Percentiles rank a stretch among this genome's conserved stretches.
phyloP scores from a whole-genome alignment of 768 basidiomycete genomes.

The Cyclocybe cylindracea region DNA sequence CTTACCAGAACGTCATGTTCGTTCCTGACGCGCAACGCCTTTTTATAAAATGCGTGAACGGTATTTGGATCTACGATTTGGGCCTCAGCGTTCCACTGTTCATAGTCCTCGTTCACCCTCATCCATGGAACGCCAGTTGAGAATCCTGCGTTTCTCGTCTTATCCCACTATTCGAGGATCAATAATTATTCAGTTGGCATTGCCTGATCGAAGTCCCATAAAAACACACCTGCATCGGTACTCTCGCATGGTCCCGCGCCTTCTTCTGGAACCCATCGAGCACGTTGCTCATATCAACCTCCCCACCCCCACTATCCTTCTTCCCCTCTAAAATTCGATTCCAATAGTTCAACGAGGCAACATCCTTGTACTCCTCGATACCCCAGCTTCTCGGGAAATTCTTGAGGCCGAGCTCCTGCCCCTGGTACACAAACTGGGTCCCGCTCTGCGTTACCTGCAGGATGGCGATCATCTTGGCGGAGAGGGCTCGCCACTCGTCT shows the following conservation, averaged over 20 bases:
- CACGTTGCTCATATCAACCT: conserved; percentile 62
- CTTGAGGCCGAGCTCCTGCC: conserved; percentile 70
- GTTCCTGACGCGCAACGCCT: conserved; percentile 54
- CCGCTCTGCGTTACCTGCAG: conserved; percentile 63
- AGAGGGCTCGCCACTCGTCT: conserved; percentile 52
- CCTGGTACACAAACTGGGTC: conserved; percentile 75
- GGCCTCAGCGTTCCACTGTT: conserved; percentile 53
- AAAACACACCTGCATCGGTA: conserved; percentile 61
- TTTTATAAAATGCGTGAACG: conserved; percentile 63
- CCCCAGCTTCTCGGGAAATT: conserved; percentile 66
- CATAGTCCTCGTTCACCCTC: conserved; percentile 70
- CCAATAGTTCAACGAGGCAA: conserved; percentile 63
- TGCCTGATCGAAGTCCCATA: neutral
- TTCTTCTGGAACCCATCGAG: conserved; percentile 58
- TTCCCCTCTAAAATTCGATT: conserved; percentile 45
- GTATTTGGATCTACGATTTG: conserved; percentile 52
- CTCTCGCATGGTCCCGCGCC: conserved; percentile 70
- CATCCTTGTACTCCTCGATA: conserved; percentile 73
- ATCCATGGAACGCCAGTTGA: conserved; percentile 71
- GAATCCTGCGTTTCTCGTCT: conserved; percentile 59
- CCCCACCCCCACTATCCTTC: conserved; percentile 32
- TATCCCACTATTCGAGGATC: conserved; percentile 50
- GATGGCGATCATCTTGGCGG: conserved; percentile 66
- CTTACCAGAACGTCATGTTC: conserved; percentile 51
- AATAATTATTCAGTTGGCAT: neutral